Evolutionary conservation across 208 protist genomes (phyloP).

Genomic region (Leishmania amazonensis): DNA sequence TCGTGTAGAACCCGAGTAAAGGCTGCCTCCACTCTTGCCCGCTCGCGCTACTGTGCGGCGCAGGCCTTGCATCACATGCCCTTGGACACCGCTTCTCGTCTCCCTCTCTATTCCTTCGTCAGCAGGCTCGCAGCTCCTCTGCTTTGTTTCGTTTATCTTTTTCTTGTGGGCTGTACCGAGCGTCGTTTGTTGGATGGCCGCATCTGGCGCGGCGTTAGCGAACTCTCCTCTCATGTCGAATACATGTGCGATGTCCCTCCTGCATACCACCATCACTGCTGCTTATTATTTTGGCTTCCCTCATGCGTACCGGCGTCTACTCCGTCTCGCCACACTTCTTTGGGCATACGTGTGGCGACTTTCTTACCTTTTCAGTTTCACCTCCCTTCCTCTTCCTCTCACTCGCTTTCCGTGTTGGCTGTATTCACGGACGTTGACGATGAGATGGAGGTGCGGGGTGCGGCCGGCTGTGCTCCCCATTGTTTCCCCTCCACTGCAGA

Average conservation of each 20-base stretch:
- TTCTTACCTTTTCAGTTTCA: constrained; percentile 1
- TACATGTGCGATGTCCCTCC: not conserved
- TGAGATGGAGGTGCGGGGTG: not conserved
- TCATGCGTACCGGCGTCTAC: not conserved
- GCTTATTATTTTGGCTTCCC: not conserved
- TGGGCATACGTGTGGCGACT: not conserved
- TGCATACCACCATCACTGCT: not conserved
- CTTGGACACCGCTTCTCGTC: not conserved
- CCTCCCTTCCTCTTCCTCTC: not conserved
- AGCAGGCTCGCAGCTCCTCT: not conserved
- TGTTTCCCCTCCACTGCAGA: constrained; percentile 1
- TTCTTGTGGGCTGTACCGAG: not conserved
- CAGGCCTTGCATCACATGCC: not conserved
- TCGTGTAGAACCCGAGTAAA: not conserved
- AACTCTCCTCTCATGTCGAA: not conserved
- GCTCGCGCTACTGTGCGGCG: not conserved
- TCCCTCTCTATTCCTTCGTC: not conserved
- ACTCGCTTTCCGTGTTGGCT: not conserved
- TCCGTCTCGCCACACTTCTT: not conserved
- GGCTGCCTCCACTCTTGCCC: not conserved
- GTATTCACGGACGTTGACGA: no score
- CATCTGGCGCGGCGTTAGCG: not conserved
- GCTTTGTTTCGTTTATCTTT: not conserved
- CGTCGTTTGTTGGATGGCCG: not conserved
- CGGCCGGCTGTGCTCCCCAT: not conserved